phyloP scores from a whole-genome alignment of 495 filamentous ascomycete genomes.

The Penicillium odoratum region DNA sequence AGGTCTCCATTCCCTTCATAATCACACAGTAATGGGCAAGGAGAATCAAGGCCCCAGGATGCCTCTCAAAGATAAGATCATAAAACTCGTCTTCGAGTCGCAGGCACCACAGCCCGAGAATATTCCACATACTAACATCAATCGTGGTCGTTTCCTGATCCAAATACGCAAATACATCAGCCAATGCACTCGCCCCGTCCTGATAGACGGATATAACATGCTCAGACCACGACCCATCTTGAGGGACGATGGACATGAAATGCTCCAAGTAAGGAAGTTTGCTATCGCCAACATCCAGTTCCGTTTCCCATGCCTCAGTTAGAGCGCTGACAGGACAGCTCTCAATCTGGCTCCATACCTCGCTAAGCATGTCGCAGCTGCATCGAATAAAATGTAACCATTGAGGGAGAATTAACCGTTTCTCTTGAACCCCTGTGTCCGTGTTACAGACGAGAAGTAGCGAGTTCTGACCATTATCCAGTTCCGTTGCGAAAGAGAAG shows the following conservation, averaged over 20 bases:
- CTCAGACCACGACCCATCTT: slow-evolving; percentile 13
- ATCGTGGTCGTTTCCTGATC: slow-evolving; percentile 4
- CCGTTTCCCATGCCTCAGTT: slow-evolving; percentile 17
- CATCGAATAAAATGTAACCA: slow-evolving; percentile 22
- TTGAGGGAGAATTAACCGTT: slow-evolving; percentile 11
- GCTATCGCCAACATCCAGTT: slow-evolving; percentile 7
- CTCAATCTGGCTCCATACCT: slow-evolving; percentile 21
- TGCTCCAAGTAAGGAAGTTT: slow-evolving; percentile 14
- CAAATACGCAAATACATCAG: slow-evolving; percentile 18
- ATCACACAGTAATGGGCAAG: slow-evolving; percentile 41
- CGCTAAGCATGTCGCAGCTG: slow-evolving; percentile 19
- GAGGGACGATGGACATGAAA: slow-evolving; percentile 12
- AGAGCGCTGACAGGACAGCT: slow-evolving; percentile 11
- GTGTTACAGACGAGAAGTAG: slow-evolving; percentile 13
- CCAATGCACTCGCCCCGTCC: slow-evolving; percentile 11
- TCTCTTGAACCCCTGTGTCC: background rate
- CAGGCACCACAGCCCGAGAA: slow-evolving; percentile 34
- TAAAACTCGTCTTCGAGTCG: slow-evolving; percentile 29
- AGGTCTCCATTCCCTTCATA: slow-evolving; percentile 26
- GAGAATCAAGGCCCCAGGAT: slow-evolving; percentile 39
- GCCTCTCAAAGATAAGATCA: slow-evolving; percentile 24
- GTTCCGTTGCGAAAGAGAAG: slow-evolving; percentile 19
- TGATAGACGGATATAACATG: slow-evolving; percentile 15
- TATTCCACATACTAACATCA: slow-evolving; percentile 17
- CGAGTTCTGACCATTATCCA: slow-evolving; percentile 8